Base-by-base conservation (phyloP, 768 basidiomycete species). In the Kwoniella mangroviensis region DNA sequence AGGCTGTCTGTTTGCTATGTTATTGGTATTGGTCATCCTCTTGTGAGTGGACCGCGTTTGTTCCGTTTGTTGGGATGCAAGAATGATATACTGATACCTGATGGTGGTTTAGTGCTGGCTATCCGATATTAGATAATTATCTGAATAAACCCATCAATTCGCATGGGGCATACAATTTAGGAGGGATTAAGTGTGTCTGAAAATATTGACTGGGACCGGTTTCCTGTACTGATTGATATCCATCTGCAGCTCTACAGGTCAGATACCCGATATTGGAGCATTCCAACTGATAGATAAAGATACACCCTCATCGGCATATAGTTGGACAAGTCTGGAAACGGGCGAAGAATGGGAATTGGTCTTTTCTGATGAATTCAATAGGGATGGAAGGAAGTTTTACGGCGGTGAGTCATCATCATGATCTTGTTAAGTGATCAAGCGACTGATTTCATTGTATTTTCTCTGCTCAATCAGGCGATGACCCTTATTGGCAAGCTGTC, bases 341-440 rank as follows among this genome's bases (percentile, higher is more conserved):
- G 96, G 94, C 2, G 86, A 90, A 63, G 83, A 86, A 12, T 95
- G 93, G 83, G 86, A 91, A 68, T 88, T 98, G 45, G 90, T 93
- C 9, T 98, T 95, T 84, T 94, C 92, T 57, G 91, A 92, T 82
- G 91, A 92, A 81, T 96, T 90, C 87, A 90, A 89, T 84, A 87
- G 65, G 77, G 90, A 85, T 71, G 94, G 85, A 7, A 63, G 84
- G 63, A 76, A 71, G 2, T 82, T 82, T 58, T 82, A 72, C 49
- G 68, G 68, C 49, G 79, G 78, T 76, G 49, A 57, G 74, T 65
- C 19, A 26, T n/a, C 34, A 42, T 22, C 21, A 21, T 40, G n/a
- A 7, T 11, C n/a, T 45, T n/a, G 60, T 17, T 40, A 17, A 28
- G 40, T 40, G 57, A 13, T 12, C 22, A 17, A 11, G 40, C 22